Base-by-base conservation (phyloP, 2,329 filamentous ascomycete genomes). In the Echinosphaeria canescens region DNA sequence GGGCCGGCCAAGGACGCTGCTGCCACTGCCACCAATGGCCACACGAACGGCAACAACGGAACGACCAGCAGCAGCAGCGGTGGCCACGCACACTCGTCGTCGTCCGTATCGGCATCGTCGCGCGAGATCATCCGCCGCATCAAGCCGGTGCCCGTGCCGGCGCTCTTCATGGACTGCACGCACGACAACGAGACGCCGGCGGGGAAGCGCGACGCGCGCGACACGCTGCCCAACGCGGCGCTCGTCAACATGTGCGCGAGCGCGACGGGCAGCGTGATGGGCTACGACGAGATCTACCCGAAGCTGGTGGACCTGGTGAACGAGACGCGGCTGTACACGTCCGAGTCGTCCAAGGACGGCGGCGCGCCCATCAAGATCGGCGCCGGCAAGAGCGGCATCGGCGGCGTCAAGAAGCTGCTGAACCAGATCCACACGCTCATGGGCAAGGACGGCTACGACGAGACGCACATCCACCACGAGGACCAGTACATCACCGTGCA, bases 81-180 rank as follows among this genome's bases (percentile, higher is more conserved):
- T n/a, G 45, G 46, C 10, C 41, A 48, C 5, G 42, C 37, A 19
- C 41, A 43, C 11, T 44, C 50, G 15, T 6, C 6, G 10, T 10
- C 17, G 7, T 6, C 5, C n/a, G n/a, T n/a, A n/a, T 13, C 14
- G 23, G 6, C 7, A 9, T 6, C 5, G 6, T 51, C 54, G 17
- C 54, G 58, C 19, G 75, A 85, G 38, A 64, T 78, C 12, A 61
- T 92, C 36, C 75, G 74, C 35, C 74, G 63, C 33, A 84, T 98
- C 47, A 79, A 80, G 36, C 73, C 76, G n/a, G 78, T 71, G 4
- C 80, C 84, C 4, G 75, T 95, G 0, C 84, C 92, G 36, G 88
- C 85, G 1, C 56, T 98, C 1, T 93, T 98, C 50, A 95, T 95
- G 82, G 90, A 98, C 46, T 98, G 90, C 49, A 98, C 90, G 0